Evolutionary conservation across 2,329 filamentous ascomycete genomes (phyloP).

Genomic region (Arthrobotrys megalospora): DNA sequence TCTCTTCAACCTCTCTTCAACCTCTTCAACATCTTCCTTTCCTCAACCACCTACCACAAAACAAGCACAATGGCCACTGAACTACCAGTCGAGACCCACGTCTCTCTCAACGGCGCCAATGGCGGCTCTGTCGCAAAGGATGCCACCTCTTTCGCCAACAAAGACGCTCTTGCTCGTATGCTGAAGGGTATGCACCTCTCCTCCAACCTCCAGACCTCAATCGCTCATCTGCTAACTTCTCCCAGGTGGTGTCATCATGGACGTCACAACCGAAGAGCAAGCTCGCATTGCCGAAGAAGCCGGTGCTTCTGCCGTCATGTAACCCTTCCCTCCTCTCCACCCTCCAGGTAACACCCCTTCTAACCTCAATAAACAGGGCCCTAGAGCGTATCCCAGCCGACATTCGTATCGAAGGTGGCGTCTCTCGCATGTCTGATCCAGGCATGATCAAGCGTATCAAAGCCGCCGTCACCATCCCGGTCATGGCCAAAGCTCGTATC

Average conservation of each 20-base stretch:
- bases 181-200: slow-evolving; percentile 78
- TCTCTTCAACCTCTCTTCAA: background rate
- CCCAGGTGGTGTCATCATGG: slow-evolving; percentile 90
- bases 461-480: slow-evolving; percentile 92
- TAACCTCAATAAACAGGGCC: slow-evolving; percentile 69
- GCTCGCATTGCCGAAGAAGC: slow-evolving; percentile 98
- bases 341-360: background rate
- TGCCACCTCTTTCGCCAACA: slow-evolving; percentile 80
- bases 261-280: slow-evolving; percentile 93
- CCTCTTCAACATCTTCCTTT: background rate
- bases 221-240: slow-evolving; percentile 8
- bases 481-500: slow-evolving; percentile 99
- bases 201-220: background rate
- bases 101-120: slow-evolving; percentile 47
- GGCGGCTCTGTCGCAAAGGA: slow-evolving; percentile 68
- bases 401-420: slow-evolving; percentile 91
- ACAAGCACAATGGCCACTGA: slow-evolving; percentile 52
- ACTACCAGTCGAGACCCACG: slow-evolving; percentile 45
- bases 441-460: slow-evolving; percentile 96
- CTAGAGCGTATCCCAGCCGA: slow-evolving; percentile 97
- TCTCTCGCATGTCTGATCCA: slow-evolving; percentile 97
- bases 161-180: slow-evolving; percentile 96
- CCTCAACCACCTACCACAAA: slow-evolving; percentile 5
- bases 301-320: slow-evolving; percentile 94
- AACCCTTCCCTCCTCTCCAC: background rate